Conservation (phyloP, 495 filamentous ascomycete genomes). For the Tetracladium marchalianum region DNA sequence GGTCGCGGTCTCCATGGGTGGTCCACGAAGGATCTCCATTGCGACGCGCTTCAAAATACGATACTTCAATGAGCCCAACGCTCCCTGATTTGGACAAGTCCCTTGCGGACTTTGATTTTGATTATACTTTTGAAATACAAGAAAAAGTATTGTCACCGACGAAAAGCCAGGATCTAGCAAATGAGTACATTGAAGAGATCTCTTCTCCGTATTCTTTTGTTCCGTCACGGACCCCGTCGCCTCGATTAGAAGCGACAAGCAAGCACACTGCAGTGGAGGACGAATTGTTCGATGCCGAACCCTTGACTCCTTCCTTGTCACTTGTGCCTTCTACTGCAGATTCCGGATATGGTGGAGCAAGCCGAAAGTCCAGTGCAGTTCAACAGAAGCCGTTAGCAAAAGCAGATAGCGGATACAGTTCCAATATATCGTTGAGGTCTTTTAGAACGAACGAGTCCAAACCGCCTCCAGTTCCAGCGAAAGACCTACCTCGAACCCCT, state of each 20-base stretch:
- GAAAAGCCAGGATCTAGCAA: conserved; percentile 8
- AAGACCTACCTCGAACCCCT: conserved; percentile 1
- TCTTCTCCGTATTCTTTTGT: conserved; percentile 23
- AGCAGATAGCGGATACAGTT: conserved; percentile 48
- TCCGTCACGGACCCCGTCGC: conserved; percentile 15
- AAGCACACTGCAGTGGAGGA: conserved; percentile 38
- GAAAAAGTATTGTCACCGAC: conserved; percentile 5
- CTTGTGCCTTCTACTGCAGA: conserved; percentile 9
- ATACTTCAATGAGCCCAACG: conserved; percentile 2
- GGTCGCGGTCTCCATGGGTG: conserved; percentile 5
- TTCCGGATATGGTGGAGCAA: conserved; percentile 6
- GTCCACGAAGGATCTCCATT: conserved; percentile 13
- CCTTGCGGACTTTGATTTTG: conserved; percentile 9
- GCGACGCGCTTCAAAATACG: background rate
- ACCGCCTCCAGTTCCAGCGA: conserved; percentile 5
- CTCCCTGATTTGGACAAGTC: conserved; percentile 1
- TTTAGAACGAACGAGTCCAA: conserved; percentile 20
- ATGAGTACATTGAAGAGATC: conserved; percentile 22
- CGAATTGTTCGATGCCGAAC: conserved; percentile 34
- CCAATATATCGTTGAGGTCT: conserved; percentile 38
- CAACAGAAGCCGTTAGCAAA: conserved; percentile 34
- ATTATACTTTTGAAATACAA: background rate
- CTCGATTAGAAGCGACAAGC: conserved; percentile 31
- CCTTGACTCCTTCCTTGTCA: background rate
- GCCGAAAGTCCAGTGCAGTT: background rate